A percentile compares a stretch with the other conserved stretches of the same genome.
Evolutionary conservation across 73 alveolate genomes (phyloP).

Genomic region (Blepharisma stoltei): DNA sequence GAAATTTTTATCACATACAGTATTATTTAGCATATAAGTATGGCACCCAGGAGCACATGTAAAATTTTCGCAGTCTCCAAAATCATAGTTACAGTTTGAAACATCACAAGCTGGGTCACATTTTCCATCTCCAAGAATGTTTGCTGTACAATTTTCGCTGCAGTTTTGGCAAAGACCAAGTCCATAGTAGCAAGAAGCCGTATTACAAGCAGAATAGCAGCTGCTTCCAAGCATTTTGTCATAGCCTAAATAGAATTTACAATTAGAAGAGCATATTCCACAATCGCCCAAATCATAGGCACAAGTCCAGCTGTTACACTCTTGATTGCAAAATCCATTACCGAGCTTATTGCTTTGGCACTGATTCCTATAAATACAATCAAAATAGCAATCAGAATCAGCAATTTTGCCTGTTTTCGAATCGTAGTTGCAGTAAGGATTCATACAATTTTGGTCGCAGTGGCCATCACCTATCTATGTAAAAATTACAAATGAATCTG

Average conservation of each 20-base stretch:
- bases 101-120: constrained; percentile 3
- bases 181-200: no score
- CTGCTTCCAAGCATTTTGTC: no score
- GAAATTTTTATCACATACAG: no score
- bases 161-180: neutral
- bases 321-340: neutral
- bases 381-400: neutral
- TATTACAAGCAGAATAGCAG: no score
- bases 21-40: neutral
- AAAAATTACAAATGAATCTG: no score
- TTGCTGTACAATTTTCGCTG: neutral
- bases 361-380: neutral
- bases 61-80: neutral
- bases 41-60: constrained; percentile 18
- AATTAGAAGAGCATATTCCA: constrained; percentile 9
- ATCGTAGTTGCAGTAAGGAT: neutral
- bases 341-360: neutral
- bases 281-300: constrained; percentile 26
- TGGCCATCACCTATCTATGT: neutral
- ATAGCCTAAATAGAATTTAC: neutral
- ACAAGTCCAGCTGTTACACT: neutral
- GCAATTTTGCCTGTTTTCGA: neutral
- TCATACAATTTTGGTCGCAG: neutral
- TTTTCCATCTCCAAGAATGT: neutral
- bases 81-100: constrained; percentile 6